Base-by-base conservation (phyloP, 352 stramenopile genomes). In the Globisporangium splendens region DNA sequence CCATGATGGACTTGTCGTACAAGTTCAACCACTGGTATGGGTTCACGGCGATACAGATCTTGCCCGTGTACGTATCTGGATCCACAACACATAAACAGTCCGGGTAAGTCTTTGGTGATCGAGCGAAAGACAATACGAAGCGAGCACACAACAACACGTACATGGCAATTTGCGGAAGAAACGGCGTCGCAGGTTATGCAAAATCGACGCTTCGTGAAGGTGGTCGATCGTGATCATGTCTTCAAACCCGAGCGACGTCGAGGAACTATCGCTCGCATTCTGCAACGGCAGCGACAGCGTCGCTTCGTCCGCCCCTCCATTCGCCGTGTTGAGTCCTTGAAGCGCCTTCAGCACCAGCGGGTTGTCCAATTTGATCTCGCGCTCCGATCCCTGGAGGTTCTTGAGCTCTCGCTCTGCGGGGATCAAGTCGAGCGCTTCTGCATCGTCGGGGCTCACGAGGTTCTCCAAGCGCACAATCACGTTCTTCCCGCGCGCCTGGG, bases 151-250 rank as follows among this genome's bases (percentile, higher is more conserved):
- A 35, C 28, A 35, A 10, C 17, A 61, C 77, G 61, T 83, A 93
- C 79, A 94, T 66, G 83, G 83, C 49, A 93, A 62, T 46, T 83
- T 74, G 22, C 72, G 69, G 64, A 95, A 92, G 66, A 93, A 95
- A 5, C 86, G 70, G 3, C 70, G 70, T 12, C 82, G 65, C 21
- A 96, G 63, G 63, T 96, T 96, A 65, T 95, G 86, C 46, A 96
- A 69, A 53, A 96, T 96, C 28, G 85, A 88, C 20, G 85, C 84
- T 53, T 95, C 86, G 56, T 93, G 84, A 59, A 95, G 67, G 62
- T 93, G 83, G 48, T 93, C 81, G 47, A 95, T 87, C 33, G 83
- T 83, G 66, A 95, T 93, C 86, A 95, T 93, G 62, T 95, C 86
- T 39, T 93, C 84, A 57, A 88, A 93, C 2, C 85, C 85, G 33